Evolutionary conservation across 305 asterid species (phyloP).

Genomic region (Solanum hybrid): DNA sequence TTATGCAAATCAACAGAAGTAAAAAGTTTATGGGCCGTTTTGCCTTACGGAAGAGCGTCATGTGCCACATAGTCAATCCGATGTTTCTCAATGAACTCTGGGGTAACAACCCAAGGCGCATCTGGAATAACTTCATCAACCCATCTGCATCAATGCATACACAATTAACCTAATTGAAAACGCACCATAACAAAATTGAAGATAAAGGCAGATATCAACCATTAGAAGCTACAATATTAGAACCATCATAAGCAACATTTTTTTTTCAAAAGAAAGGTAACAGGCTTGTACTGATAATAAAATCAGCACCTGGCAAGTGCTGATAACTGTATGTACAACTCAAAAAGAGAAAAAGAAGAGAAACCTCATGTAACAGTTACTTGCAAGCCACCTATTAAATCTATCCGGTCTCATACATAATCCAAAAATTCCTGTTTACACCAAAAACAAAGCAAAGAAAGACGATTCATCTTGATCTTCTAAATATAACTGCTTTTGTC

Average conservation of each 20-base stretch:
- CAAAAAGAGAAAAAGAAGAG: not conserved
- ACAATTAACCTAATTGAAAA: not conserved
- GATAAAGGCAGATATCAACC: not conserved
- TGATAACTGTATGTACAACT: not conserved
- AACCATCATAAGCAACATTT: not conserved
- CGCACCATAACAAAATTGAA: not conserved
- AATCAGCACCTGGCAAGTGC: not conserved
- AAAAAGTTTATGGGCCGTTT: slow-evolving; percentile 4
- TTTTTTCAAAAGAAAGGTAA: not conserved
- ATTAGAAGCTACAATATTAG: not conserved
- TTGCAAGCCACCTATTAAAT: not conserved
- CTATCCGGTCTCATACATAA: not conserved
- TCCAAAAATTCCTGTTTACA: not conserved
- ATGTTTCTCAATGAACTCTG: slow-evolving; percentile 86
- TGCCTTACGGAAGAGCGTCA: slow-evolving; percentile 92
- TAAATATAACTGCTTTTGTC: not conserved
- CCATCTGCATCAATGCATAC: slow-evolving; percentile 56
- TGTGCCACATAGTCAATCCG: slow-evolving; percentile 82
- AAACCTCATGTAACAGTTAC: not conserved
- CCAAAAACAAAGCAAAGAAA: not conserved
- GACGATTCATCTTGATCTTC: not conserved
- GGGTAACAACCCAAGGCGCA: slow-evolving; percentile 93
- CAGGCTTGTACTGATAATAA: not conserved
- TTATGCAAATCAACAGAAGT: not conserved
- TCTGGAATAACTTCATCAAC: slow-evolving; percentile 97